These are phyloP conservation scores for Clarireedia hainanense DNA, from an alignment of 2,329 filamentous ascomycete species.

Conservation along the genomic window DNA sequence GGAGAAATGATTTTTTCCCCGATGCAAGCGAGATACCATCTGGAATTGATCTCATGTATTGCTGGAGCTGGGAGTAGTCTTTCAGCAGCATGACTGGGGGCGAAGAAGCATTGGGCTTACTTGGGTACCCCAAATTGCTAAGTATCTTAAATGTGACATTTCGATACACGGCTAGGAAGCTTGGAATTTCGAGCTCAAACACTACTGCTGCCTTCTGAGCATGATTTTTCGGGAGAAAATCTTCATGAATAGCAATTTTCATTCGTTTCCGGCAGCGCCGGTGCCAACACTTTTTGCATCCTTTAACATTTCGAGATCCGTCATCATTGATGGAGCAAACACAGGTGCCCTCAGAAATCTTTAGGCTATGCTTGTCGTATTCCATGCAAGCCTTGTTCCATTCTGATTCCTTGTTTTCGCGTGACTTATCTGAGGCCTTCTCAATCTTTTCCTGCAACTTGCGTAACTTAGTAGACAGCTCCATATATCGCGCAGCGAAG, in stretches of 20 bases:
- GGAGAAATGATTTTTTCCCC: no score
- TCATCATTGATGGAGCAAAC: no score
- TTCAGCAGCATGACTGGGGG: constrained; percentile 9
- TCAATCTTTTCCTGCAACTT: constrained; percentile 27
- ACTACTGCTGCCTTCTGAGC: constrained; percentile 36
- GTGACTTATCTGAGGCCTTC: constrained; percentile 22
- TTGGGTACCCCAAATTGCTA: not conserved
- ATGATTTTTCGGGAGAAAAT: constrained; percentile 36
- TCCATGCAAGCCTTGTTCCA: constrained; percentile 29
- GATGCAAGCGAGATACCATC: no score
- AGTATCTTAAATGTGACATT: constrained; percentile 44
- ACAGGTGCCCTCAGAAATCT: constrained; percentile 20
- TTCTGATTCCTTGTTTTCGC: constrained; percentile 33
- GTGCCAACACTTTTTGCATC: constrained; percentile 37
- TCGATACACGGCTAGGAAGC: constrained; percentile 40
- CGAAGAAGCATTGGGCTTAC: not conserved
- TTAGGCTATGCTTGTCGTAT: constrained; percentile 32
- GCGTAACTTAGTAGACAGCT: constrained; percentile 14
- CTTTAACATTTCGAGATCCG: constrained; percentile 22
- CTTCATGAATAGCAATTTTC: constrained; percentile 34
- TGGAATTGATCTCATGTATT: no score
- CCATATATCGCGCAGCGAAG: no score
- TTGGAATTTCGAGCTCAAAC: constrained; percentile 44
- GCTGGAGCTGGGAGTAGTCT: constrained; percentile 20
- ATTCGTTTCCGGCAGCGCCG: no score